These are phyloP conservation scores for Trypanosoma rangeli DNA, from an alignment of 208 protist species.

Conservation along the genomic window DNA sequence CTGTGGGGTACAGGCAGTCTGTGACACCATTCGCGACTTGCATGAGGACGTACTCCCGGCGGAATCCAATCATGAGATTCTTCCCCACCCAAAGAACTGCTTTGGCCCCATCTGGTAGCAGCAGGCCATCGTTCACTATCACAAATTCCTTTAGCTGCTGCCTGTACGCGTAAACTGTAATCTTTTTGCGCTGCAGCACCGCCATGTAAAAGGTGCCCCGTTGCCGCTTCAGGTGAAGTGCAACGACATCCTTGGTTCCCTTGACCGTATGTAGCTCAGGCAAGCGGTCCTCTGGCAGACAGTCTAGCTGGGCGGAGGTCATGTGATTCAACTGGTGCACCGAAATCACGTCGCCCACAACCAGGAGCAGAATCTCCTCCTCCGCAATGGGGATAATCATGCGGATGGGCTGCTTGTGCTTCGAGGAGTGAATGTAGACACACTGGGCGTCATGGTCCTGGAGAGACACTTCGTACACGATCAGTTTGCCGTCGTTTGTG, in stretches of 20 bases:
- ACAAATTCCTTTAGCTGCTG: constrained; percentile 23
- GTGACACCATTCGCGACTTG: constrained; percentile 15
- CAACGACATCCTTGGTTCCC: constrained; percentile 38
- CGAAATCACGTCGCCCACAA: constrained; percentile 29
- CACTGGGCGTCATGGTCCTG: constrained; percentile 22
- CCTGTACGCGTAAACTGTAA: constrained; percentile 54
- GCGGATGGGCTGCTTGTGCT: constrained; percentile 39
- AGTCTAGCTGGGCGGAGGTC: constrained; percentile 12
- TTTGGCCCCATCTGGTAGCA: constrained; percentile 48
- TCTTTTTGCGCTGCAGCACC: constrained; percentile 50
- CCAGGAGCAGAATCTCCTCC: constrained; percentile 22
- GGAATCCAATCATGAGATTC: constrained; percentile 52
- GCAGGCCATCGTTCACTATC: constrained; percentile 29
- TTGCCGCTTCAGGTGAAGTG: constrained; percentile 51
- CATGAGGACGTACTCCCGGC: constrained; percentile 38
- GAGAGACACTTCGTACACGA: constrained; percentile 37
- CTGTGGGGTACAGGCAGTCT: constrained; percentile 25
- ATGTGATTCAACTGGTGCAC: constrained; percentile 28
- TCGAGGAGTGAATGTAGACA: constrained; percentile 29
- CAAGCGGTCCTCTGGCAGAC: constrained; percentile 32
- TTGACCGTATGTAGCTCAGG: constrained; percentile 17
- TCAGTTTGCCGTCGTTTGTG: constrained; percentile 56
- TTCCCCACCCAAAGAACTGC: constrained; percentile 55
- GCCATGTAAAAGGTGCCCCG: constrained; percentile 43
- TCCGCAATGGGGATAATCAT: constrained; percentile 35